Evolutionary conservation across 1,284 basidiomycete species (phyloP).

Genomic region (Anthracocystis setariae): DNA sequence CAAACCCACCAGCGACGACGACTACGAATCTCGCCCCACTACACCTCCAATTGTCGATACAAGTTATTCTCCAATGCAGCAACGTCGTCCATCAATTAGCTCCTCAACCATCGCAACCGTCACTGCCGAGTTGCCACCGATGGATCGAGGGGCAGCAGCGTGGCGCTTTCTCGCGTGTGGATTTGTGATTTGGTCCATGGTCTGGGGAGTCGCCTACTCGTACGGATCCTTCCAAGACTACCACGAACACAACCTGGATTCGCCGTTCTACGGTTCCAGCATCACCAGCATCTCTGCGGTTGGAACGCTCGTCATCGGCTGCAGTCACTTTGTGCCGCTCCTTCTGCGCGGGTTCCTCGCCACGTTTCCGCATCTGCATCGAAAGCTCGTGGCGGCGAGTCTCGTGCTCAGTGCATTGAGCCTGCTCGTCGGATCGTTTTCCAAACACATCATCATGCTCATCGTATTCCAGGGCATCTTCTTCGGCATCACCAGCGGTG

Average conservation of each 20-base stretch:
- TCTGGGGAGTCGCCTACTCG: constrained; percentile 48
- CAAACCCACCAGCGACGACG: constrained; percentile 19
- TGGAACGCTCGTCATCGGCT: constrained; percentile 50
- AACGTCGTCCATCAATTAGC: constrained; percentile 3
- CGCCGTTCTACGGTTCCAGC: constrained; percentile 40
- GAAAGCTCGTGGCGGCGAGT: constrained; percentile 21
- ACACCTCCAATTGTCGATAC: constrained; percentile 20
- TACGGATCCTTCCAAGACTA: constrained; percentile 63
- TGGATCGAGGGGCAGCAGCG: constrained; percentile 25
- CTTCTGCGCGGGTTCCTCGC: constrained; percentile 32
- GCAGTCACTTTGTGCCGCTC: constrained; percentile 43
- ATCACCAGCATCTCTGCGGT: constrained; percentile 45
- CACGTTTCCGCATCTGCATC: constrained; percentile 31
- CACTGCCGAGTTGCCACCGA: constrained; percentile 10
- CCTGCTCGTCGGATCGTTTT: constrained; percentile 45
- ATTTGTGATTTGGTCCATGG: constrained; percentile 39
- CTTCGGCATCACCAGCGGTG: constrained; percentile 40
- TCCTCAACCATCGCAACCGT: constrained; percentile 1
- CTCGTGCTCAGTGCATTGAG: constrained; percentile 23
- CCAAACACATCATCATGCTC: constrained; percentile 25
- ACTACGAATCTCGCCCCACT: constrained; percentile 7
- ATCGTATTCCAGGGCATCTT: constrained; percentile 49
- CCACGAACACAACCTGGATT: constrained; percentile 46
- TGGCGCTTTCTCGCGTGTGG: constrained; percentile 26
- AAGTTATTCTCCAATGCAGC: constrained; percentile 19